These are phyloP conservation scores for Melaleuca quinquenervia DNA, from an alignment of 345 rosid genomes.

Conservation along the genomic window DNA sequence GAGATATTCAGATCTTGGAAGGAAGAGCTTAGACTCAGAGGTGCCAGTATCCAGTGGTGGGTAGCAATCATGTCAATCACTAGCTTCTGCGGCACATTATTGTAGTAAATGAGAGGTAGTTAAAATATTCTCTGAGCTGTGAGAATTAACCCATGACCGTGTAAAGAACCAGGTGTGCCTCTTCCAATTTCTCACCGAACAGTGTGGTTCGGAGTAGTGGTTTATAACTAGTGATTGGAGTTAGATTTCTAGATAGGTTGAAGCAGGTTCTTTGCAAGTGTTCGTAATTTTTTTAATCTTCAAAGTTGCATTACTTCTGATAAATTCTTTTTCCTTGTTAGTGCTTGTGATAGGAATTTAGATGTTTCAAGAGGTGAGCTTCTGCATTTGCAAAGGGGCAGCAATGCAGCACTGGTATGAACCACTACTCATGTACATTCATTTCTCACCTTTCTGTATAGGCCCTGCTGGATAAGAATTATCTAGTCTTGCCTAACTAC, in stretches of 20 bases:
- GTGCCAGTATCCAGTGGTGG: neutral
- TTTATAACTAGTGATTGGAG: neutral
- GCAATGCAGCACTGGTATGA: conserved; percentile 30
- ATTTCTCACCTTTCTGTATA: neutral
- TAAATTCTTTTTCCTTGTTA: conserved; percentile 7
- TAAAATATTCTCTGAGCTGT: neutral
- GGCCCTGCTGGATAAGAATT: neutral
- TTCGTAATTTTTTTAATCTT: neutral
- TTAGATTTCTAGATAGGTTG: neutral
- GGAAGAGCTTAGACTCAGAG: neutral
- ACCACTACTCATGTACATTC: conserved; percentile 2
- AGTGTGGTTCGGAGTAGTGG: neutral
- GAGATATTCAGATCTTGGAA: neutral
- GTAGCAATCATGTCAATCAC: neutral
- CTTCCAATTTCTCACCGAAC: neutral
- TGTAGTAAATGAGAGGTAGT: neutral
- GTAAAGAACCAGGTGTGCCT: neutral
- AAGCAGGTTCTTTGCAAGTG: neutral
- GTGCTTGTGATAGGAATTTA: conserved; percentile 60
- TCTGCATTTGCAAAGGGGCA: conserved; percentile 21
- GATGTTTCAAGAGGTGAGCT: no score
- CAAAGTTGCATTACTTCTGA: neutral
- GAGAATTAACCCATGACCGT: neutral
- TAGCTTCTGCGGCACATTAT: neutral
- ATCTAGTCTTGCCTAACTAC: neutral